phyloP scores from a whole-genome alignment of 371 early-diverging fungal genomes.

The Mucor saturninus region DNA sequence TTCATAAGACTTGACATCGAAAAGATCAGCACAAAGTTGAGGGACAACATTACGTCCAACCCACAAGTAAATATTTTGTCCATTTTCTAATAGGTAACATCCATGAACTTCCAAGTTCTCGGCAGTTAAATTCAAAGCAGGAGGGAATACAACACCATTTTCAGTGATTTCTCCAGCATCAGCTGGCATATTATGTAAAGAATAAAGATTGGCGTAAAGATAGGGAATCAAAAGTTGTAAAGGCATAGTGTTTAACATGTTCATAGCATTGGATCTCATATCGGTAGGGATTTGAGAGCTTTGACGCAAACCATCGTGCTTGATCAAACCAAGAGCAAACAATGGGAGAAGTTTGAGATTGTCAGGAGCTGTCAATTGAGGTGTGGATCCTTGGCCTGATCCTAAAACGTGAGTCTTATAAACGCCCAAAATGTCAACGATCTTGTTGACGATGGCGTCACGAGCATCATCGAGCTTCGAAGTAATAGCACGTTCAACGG shows the following conservation, averaged over 20 bases:
- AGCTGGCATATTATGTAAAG: constrained; percentile 83
- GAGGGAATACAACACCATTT: constrained; percentile 72
- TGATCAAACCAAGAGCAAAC: constrained; percentile 82
- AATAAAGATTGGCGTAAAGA: constrained; percentile 81
- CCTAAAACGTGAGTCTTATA: constrained; percentile 83
- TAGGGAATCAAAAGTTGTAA: constrained; percentile 78
- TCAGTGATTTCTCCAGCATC: constrained; percentile 65
- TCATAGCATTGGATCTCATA: constrained; percentile 73
- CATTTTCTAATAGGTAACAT: constrained; percentile 84
- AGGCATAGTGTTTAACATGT: constrained; percentile 76
- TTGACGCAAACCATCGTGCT: constrained; percentile 71
- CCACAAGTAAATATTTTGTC: constrained; percentile 88
- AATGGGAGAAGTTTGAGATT: constrained; percentile 88
- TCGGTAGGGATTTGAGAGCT: constrained; percentile 77
- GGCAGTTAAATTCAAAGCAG: constrained; percentile 78
- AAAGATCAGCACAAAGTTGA: constrained; percentile 73
- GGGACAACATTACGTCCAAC: constrained; percentile 82
- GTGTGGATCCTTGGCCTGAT: constrained; percentile 74
- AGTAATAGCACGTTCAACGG: constrained; percentile 82
- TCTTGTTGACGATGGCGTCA: constrained; percentile 89
- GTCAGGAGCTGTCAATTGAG: constrained; percentile 82
- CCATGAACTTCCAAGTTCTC: constrained; percentile 88
- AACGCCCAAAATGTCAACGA: constrained; percentile 82
- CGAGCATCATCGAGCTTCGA: constrained; percentile 95
- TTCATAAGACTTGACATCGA: constrained; percentile 65